Evolutionary conservation across 2,329 filamentous ascomycete species (phyloP), one percentile per base, ranked within the genome.

Genomic region (Proliferodiscus dingleyae): DNA sequence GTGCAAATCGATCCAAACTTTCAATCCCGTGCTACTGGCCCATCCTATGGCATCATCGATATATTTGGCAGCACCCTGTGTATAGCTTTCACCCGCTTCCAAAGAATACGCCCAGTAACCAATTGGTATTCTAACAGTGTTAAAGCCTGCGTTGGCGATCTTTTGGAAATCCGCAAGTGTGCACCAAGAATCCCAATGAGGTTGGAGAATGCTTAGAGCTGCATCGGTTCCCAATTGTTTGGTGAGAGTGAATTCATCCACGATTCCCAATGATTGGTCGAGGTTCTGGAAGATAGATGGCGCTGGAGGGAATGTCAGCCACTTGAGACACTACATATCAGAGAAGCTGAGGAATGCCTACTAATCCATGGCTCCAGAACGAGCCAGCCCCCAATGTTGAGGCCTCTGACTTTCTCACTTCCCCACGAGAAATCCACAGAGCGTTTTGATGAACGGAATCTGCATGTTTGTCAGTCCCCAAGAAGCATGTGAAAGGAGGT

Each of bases 101-200:
- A 74, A 72, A 41, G 74, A 67, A 51, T 76, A 79, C 13, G 78
- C 77, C 78, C 78, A 81, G 57, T 71, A 81, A 6, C 77, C 76
- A 43, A 81, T 68, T 0, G 78, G 77, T 29, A 81, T 75, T 11
- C 78, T 69, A 8, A 81, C 74, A 8, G 76, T 64, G 58, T 81
- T 81, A 63, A 81, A 76, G 5, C 78, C 77, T 0, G 74, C 69
- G 28, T 70, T 61, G 15, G 70, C 69, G 54, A 81, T 81, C 52
- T 73, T 76, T 55, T 75, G 64, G 59, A 82, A 78, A 56, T 81
- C 77, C 10, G 62, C 55, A 16, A 56, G 56, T 1, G 53, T 62
- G n/a, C 52, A 56, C 57, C 58, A 64, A 9, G 43, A 51, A 41
- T 63, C 60, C 61, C 61, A 64, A 70, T 71, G 66, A 67, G 80